Conservation (phyloP, 108 stramenopile genomes). For the Mayamaea pseudoterrestris region DNA sequence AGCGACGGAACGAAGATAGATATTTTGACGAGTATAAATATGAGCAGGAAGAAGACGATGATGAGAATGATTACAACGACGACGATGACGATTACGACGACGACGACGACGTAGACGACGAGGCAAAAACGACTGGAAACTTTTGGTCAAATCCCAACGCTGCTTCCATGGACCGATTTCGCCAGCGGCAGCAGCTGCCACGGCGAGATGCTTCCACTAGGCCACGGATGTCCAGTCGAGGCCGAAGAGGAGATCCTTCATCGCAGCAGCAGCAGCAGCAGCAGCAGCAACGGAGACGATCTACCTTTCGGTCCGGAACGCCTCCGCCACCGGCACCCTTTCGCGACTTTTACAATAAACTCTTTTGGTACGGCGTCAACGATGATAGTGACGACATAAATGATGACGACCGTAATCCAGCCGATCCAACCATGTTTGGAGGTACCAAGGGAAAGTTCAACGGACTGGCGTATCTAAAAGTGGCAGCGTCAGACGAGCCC, state of each 20-base stretch:
- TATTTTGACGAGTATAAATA: too few species aligned
- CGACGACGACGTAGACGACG: slow-evolving; percentile 4
- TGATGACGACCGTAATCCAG: slow-evolving; percentile 9
- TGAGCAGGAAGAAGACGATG: too few species aligned
- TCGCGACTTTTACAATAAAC: slow-evolving; percentile 55
- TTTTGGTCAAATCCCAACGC: slow-evolving; percentile 1
- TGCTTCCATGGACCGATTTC: not conserved
- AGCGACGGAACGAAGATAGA: too few species aligned
- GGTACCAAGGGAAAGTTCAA: slow-evolving; percentile 79
- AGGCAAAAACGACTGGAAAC: not conserved
- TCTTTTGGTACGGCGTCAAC: slow-evolving; percentile 60
- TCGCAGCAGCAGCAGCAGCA: too few species aligned
- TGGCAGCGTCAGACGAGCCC: not conserved
- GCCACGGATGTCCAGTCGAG: not conserved
- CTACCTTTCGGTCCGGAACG: slow-evolving; percentile 37
- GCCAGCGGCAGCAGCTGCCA: not conserved
- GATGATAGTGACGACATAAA: slow-evolving; percentile 23
- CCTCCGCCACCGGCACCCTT: slow-evolving; percentile 38
- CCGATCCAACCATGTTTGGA: slow-evolving; percentile 72
- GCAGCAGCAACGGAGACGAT: not conserved
- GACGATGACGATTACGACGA: slow-evolving; percentile 3
- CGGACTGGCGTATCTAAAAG: slow-evolving; percentile 34
- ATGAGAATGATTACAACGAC: not conserved
- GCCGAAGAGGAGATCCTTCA: not conserved
- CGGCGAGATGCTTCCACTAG: not conserved